Evolutionary conservation across 352 stramenopile species (phyloP), one percentile per base, ranked within the genome.

Genomic region (Globisporangium carolinianum): DNA sequence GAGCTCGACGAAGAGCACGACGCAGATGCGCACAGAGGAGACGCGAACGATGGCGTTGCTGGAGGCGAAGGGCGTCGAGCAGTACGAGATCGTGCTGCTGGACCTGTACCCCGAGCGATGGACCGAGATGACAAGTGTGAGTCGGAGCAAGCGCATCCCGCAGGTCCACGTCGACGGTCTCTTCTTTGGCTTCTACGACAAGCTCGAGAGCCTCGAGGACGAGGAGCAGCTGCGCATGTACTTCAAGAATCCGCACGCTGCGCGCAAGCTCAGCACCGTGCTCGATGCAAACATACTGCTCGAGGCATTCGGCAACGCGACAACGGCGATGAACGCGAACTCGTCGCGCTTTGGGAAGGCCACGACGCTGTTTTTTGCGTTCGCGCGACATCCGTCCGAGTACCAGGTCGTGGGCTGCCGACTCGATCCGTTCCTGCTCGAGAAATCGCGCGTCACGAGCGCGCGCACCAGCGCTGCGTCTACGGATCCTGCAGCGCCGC

Each of bases 131-230:
- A 77, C 66, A 1, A 53, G 59, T 4, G 71, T 86, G 39, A 92
- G 82, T 52, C 75, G 71, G 35, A 90, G 76, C 71, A 88, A 84
- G 39, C 69, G 79, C 3, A 74, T 92, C 7, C 82, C 82, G 9
- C 79, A 92, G 57, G 67, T 92, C 18, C 82, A 92, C 55, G 68
- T 92, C 6, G 76, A 90, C 37, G 68, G 66, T 1, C 48, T 80
- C 14, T 92, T 89, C 43, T 92, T 92, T 37, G 82, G 78, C 1
- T 89, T 90, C 55, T 92, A 88, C 65, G 82, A 92, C 50, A 83
- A 82, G 55, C 65, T 92, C 24, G 79, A 92, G 58, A 73, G 71
- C 14, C 68, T 92, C 4, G 79, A 89, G 53, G 82, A 92, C 63
- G 78, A 87, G 62, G 82, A 90, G 53, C 82, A 92, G 53, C 67